Base-by-base conservation (phyloP, 1,139 yeast species). In the Saccharomyces hybrid region DNA sequence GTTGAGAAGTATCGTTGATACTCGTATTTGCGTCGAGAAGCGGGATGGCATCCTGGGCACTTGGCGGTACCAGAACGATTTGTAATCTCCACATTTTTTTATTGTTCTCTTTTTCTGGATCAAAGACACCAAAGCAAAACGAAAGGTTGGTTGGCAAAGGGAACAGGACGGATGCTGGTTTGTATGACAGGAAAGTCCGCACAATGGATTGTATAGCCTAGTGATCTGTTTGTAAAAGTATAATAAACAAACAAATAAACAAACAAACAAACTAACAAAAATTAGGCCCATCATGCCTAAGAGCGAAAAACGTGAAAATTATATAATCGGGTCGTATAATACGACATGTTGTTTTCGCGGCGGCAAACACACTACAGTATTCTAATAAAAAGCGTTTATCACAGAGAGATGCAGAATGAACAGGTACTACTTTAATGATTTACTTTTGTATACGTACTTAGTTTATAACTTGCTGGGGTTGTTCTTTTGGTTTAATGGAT, bases 31-130 rank as follows among this genome's bases (percentile, higher is more conserved):
- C 25, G 7, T 38, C 44, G 44, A 38, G 44, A 38, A 38, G 13
- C 11, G 8, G 3, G 3, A 38, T 16, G 44, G 25, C 6, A 38
- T 53, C 57, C 34, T 54, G 59, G 13, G 60, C 57, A 50, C 60
- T 61, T 26, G 67, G 66, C 25, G 65, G 61, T 48, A 59, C 60
- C 53, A 62, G 50, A 13, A 62, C 63, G 49, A 64, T 61, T 55
- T 64, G 67, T 42, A 64, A 53, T 51, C 62, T 58, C 53, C 59
- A 61, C 65, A 62, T 62, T 47, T 47, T 28, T 46, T 20, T 46
- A 4, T 46, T 29, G 23, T 20, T 20, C 23, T 20, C 23, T 3
- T 20, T 20, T 20, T 20, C 23, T 20, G 23, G 23, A 20, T 20
- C 23, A 20, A 20, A 20, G 23, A 20, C 23, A 20, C 23, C 4